Evolutionary conservation across 177 flowering plant species (phyloP).

Genomic region (Vitis hybrid): DNA sequence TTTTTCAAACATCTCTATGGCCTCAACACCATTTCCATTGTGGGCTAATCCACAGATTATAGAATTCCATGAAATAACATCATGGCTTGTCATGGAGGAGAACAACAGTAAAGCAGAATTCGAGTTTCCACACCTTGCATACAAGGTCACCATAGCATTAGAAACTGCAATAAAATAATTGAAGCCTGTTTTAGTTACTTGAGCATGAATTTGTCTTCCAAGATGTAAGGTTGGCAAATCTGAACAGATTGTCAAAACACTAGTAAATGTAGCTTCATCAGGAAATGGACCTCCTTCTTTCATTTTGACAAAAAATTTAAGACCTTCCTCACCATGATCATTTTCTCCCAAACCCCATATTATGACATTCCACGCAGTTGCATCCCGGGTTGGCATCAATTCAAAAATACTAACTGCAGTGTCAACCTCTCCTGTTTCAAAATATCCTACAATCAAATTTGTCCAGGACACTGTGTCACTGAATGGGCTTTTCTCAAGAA

Average conservation of each 20-base stretch:
- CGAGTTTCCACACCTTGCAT: constrained; percentile 64
- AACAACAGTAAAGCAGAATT: constrained; percentile 42
- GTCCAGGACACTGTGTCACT: constrained; percentile 48
- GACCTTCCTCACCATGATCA: constrained; percentile 56
- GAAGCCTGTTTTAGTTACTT: constrained; percentile 38
- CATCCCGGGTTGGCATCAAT: constrained; percentile 40
- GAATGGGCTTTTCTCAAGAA: constrained; percentile 48
- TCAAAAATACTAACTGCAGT: constrained; percentile 42
- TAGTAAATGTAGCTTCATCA: constrained; percentile 60
- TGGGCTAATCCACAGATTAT: constrained; percentile 61
- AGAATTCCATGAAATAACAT: constrained; percentile 71
- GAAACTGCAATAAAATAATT: constrained; percentile 40
- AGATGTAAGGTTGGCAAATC: constrained; percentile 44
- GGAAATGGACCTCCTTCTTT: constrained; percentile 26
- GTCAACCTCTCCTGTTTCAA: constrained; percentile 40
- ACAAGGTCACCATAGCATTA: constrained; percentile 64
- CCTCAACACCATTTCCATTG: constrained; percentile 53
- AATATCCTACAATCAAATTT: constrained; percentile 55
- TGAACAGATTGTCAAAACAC: constrained; percentile 54
- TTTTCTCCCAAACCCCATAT: constrained; percentile 61
- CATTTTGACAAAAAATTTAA: constrained; percentile 51
- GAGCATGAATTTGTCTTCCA: constrained; percentile 56
- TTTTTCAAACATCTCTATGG: constrained; percentile 44
- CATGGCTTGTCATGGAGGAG: constrained; percentile 37
- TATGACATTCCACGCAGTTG: constrained; percentile 57